These are phyloP conservation scores for Ophiocordyceps camponoti-floridani DNA, from an alignment of 2,329 filamentous ascomycete species.

Conservation along the genomic window DNA sequence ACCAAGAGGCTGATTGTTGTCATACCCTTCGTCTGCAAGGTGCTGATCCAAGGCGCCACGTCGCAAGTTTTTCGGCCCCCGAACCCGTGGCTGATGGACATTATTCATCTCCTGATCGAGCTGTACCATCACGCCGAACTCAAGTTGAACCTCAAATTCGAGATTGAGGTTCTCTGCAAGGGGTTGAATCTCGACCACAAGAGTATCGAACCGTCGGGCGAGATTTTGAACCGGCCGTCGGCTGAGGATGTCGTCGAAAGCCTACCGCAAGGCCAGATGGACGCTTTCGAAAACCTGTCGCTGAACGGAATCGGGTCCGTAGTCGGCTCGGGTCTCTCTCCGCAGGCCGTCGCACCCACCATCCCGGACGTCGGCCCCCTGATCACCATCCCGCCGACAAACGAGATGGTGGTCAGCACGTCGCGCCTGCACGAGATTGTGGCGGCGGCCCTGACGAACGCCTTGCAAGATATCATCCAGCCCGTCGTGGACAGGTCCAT, in stretches of 20 bases:
- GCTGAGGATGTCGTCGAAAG: slow-evolving; percentile 45
- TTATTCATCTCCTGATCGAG: slow-evolving; percentile 78
- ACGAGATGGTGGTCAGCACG: slow-evolving; percentile 60
- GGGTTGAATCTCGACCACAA: slow-evolving; percentile 85
- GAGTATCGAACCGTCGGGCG: slow-evolving; percentile 69
- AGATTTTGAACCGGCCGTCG: slow-evolving; percentile 60
- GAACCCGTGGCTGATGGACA: slow-evolving; percentile 97
- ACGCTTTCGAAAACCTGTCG: slow-evolving; percentile 68
- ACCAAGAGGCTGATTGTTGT: slow-evolving; percentile 81
- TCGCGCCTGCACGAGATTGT: slow-evolving; percentile 59
- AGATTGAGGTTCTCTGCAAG: slow-evolving; percentile 94
- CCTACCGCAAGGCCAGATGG: slow-evolving; percentile 47
- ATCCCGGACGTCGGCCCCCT: slow-evolving; percentile 71
- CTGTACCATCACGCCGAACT: slow-evolving; percentile 85
- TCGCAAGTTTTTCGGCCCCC: slow-evolving; percentile 86
- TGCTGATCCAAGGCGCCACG: slow-evolving; percentile 64
- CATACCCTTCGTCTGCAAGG: slow-evolving; percentile 96
- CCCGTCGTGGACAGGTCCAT: slow-evolving; percentile 95
- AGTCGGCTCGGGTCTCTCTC: slow-evolving; percentile 56
- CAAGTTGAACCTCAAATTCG: slow-evolving; percentile 94
- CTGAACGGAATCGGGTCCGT: slow-evolving; percentile 55
- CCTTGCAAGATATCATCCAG: slow-evolving; percentile 89
- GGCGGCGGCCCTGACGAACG: slow-evolving; percentile 67
- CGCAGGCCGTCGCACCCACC: slow-evolving; percentile 58
- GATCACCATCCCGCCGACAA: slow-evolving; percentile 64